Base-by-base conservation (phyloP, 371 early-diverging fungal genomes). In the Mortierella sp. region DNA sequence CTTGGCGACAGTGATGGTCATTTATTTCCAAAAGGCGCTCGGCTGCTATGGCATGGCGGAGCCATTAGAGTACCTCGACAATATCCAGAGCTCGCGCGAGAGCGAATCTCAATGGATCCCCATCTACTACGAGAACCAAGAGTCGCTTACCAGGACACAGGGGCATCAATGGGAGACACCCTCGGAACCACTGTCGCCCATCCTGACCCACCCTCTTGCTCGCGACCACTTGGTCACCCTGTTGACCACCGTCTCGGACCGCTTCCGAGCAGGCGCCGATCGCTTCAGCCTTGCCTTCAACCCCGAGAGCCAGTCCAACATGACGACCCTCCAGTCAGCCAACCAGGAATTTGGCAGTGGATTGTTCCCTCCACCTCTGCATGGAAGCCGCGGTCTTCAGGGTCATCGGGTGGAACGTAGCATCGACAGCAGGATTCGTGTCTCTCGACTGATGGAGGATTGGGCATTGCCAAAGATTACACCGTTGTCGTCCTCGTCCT, bases 1-100 rank as follows among this genome's bases (percentile, higher is more conserved):
- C 5, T 54, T 92, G 0, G 93, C 91, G 9, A 93, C 91, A 10
- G 83, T 92, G 24, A 90, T 91, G 11, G 82, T 93, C 28, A 81
- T 81, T 28, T 86, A 82, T 64, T 71, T 86, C 72, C 86, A 86
- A 77, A 86, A 81, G 79, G 82, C 82, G 0, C 79, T 82, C 5
- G n/a, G 48, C 8, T 69, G 51, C 46, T 86, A 81, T 34, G 77
- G 69, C 0, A 86, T 86, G 86, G 37, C 71, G 4, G 79, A 86
- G 53, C 82, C 86, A 8, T 71, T 31, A 3, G 79, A 86, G 61
- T 86, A 86, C 34, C 77, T 86, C 21, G 77, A 86, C 37, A 79
- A 78, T 48, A 86, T 86, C 55, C 72, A 86, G 70, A 48, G n/a
- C 10, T 81, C 86, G 1, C 76, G 86, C 16, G 86, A 86, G 71